Evolutionary conservation across 805 yeast genomes (phyloP).

Genomic region (Pichia thaimueangensis): DNA sequence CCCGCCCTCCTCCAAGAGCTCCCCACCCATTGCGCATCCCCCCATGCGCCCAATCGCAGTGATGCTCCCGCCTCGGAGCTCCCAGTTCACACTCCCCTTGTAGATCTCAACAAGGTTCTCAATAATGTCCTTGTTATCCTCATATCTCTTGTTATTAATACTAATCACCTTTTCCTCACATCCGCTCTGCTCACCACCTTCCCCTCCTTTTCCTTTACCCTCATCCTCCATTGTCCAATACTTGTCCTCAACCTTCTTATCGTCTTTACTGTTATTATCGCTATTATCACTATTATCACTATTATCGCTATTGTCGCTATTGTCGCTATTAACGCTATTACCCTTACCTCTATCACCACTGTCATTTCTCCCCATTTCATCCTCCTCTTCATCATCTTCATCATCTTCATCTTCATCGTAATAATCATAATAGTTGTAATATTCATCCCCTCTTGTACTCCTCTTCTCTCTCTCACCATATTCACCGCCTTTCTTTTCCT

Average conservation of each 20-base stretch:
- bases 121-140: background rate
- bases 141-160: background rate
- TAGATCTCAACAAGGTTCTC: background rate
- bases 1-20: constrained; percentile 1
- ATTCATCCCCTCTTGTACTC: background rate
- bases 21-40: background rate
- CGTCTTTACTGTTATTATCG: background rate
- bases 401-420: background rate
- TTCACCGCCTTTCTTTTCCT: background rate
- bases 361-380: background rate
- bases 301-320: background rate
- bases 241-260: background rate
- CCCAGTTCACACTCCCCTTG: constrained; percentile 4
- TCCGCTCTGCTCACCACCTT: background rate
- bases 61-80: constrained; percentile 1
- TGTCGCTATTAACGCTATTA: background rate
- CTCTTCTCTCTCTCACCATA: background rate
- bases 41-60: background rate
- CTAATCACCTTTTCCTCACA: background rate
- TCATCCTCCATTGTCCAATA: background rate
- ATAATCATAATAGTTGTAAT: too few species aligned
- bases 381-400: background rate
- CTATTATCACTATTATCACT: background rate
- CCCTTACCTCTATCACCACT: background rate
- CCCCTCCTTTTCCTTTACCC: background rate